These are phyloP conservation scores for Trametes villosa DNA, from an alignment of 768 basidiomycete species.

Conservation along the genomic window DNA sequence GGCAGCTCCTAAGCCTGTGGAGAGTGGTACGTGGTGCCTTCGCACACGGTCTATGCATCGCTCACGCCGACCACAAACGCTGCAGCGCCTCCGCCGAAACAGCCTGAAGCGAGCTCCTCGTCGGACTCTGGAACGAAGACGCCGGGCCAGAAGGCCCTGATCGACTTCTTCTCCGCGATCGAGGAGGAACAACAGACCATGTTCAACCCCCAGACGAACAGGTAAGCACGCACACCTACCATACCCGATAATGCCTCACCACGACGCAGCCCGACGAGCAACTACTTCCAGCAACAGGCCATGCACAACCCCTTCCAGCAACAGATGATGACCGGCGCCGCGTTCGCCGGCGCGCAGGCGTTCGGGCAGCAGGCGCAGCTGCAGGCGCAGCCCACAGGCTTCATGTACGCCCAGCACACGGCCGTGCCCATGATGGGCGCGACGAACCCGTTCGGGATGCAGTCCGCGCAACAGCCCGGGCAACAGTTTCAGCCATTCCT, in stretches of 20 bases:
- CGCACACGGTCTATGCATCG: neutral
- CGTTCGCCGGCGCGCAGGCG: slow-evolving; percentile 49
- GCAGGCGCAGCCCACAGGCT: slow-evolving; percentile 50
- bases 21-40: slow-evolving; percentile 36
- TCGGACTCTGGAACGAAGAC: slow-evolving; percentile 32
- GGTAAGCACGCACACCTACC: slow-evolving; percentile 41
- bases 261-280: slow-evolving; percentile 47
- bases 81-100: slow-evolving; percentile 25
- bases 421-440: slow-evolving; percentile 41
- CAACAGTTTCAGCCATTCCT: slow-evolving; percentile 52
- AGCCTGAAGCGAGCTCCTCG: slow-evolving; percentile 17
- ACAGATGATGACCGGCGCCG: slow-evolving; percentile 31
- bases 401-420: slow-evolving; percentile 50
- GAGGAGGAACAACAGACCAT: slow-evolving; percentile 79
- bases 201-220: slow-evolving; percentile 66
- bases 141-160: slow-evolving; percentile 51
- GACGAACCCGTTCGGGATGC: slow-evolving; percentile 53
- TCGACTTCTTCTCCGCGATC: slow-evolving; percentile 90
- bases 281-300: slow-evolving; percentile 61
- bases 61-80: neutral
- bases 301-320: slow-evolving; percentile 80
- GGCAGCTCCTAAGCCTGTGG: slow-evolving; percentile 27
- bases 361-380: slow-evolving; percentile 66
- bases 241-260: neutral
- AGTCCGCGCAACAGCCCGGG: slow-evolving; percentile 34